phyloP scores from a whole-genome alignment of 495 filamentous ascomycete genomes.

The Podospora pseudocomata region DNA sequence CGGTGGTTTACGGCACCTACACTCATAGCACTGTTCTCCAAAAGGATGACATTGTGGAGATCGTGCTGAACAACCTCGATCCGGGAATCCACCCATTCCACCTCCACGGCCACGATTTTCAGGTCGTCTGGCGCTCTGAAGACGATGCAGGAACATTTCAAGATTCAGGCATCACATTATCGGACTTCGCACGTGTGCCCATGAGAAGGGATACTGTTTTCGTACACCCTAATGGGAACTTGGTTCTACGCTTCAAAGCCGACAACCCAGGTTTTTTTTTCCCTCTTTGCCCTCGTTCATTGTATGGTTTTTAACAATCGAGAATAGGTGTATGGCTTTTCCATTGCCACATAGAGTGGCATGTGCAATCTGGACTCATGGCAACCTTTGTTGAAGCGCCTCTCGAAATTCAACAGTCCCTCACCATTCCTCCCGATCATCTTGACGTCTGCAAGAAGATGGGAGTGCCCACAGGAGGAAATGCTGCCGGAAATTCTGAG shows the following conservation, averaged over 20 bases:
- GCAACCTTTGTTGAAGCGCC: conserved; percentile 65
- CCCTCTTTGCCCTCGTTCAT: neutral
- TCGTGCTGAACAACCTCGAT: conserved; percentile 77
- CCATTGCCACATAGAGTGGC: conserved; percentile 69
- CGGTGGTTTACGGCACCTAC: conserved; percentile 67
- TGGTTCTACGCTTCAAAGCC: conserved; percentile 65
- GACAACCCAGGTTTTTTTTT: conserved; percentile 56
- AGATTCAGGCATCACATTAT: conserved; percentile 40
- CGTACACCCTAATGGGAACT: conserved; percentile 51
- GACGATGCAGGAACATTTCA: conserved; percentile 43
- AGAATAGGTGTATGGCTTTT: conserved; percentile 64
- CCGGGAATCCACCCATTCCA: conserved; percentile 78
- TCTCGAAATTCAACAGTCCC: conserved; percentile 51
- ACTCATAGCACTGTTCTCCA: conserved; percentile 67
- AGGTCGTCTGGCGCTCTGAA: conserved; percentile 50
- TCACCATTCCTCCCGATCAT: conserved; percentile 63
- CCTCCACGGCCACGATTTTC: conserved; percentile 82
- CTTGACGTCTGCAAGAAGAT: conserved; percentile 55
- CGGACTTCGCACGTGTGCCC: conserved; percentile 41
- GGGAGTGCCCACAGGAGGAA: conserved; percentile 54
- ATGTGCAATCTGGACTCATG: conserved; percentile 62
- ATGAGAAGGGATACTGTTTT: conserved; percentile 57
- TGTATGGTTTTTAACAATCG: neutral
- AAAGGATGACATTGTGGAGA: conserved; percentile 66
- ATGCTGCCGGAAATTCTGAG: conserved; percentile 68